Evolutionary conservation across 106 monocot genomes (phyloP).

Genomic region (Dioscorea zingiberensis): DNA sequence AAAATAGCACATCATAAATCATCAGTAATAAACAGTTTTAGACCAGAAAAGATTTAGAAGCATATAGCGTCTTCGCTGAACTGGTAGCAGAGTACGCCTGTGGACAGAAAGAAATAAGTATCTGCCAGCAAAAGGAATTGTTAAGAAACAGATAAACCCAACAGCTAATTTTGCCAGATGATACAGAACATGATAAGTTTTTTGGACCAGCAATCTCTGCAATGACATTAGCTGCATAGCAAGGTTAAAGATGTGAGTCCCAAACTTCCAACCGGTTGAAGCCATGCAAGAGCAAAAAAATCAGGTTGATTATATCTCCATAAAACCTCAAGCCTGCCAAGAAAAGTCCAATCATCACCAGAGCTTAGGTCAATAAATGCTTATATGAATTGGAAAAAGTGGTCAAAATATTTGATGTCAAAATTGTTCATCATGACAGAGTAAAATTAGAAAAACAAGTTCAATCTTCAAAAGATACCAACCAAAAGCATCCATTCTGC

Average conservation of each 20-base stretch:
- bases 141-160: constrained; percentile 5
- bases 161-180: constrained; percentile 2
- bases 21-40: background rate
- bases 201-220: constrained; percentile 42
- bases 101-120: background rate
- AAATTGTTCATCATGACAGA: background rate
- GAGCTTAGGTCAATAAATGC: constrained; percentile 22
- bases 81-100: background rate
- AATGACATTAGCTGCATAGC: constrained; percentile 58
- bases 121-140: background rate
- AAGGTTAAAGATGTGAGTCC: constrained; percentile 75
- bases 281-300: constrained; percentile 61
- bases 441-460: background rate
- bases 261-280: constrained; percentile 69
- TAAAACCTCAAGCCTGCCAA: constrained; percentile 58
- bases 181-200: background rate
- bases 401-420: background rate
- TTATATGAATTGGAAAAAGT: background rate
- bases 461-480: no score
- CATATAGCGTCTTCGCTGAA: background rate
- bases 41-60: constrained; percentile 1
- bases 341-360: constrained; percentile 29
- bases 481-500: background rate
- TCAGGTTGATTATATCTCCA: constrained; percentile 61
- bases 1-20: background rate